These are phyloP conservation scores for Fusarium veterinarium DNA, from an alignment of 2,329 filamentous ascomycete species.

Conservation along the genomic window DNA sequence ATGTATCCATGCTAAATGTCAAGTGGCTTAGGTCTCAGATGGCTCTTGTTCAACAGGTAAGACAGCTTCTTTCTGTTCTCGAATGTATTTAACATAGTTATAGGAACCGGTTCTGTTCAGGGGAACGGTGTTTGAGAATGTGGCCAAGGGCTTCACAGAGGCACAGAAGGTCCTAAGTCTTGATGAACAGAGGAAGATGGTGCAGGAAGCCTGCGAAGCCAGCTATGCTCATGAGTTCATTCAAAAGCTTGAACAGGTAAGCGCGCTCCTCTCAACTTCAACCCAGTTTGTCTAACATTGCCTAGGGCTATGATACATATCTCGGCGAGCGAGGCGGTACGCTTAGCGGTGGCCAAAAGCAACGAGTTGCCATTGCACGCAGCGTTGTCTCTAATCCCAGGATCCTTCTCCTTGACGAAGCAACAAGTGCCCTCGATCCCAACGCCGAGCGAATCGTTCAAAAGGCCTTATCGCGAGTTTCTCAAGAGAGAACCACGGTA, in stretches of 20 bases:
- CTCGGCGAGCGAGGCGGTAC: conserved; percentile 40
- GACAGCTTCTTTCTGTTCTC: rapidly evolving
- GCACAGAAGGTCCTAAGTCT: conserved; percentile 3
- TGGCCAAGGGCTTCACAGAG: conserved; percentile 38
- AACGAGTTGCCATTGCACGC: conserved; percentile 72
- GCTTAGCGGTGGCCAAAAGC: conserved; percentile 67
- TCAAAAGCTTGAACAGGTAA: conserved; percentile 21
- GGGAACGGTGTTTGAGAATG: conserved; percentile 46
- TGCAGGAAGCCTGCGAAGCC: conserved; percentile 33
- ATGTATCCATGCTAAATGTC: conserved; percentile 54
- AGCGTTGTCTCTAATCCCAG: conserved; percentile 69
- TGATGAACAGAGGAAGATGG: conserved; percentile 5
- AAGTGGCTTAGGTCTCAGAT: conserved; percentile 61
- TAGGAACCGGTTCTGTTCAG: conserved; percentile 43
- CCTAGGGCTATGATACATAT: conserved; percentile 37
- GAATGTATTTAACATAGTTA: background rate
- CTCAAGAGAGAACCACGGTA: conserved; percentile 67
- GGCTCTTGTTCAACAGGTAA: conserved; percentile 52
- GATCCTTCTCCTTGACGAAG: conserved; percentile 73
- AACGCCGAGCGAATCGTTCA: conserved; percentile 61
- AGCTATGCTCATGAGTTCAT: conserved; percentile 44
- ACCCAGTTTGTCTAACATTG: background rate
- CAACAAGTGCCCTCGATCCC: conserved; percentile 65
- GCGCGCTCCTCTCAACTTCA: background rate
- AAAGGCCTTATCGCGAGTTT: conserved; percentile 61